Base-by-base conservation (phyloP, 192 early-diverging fungal genomes). In the Rhizophagus prolifer region DNA sequence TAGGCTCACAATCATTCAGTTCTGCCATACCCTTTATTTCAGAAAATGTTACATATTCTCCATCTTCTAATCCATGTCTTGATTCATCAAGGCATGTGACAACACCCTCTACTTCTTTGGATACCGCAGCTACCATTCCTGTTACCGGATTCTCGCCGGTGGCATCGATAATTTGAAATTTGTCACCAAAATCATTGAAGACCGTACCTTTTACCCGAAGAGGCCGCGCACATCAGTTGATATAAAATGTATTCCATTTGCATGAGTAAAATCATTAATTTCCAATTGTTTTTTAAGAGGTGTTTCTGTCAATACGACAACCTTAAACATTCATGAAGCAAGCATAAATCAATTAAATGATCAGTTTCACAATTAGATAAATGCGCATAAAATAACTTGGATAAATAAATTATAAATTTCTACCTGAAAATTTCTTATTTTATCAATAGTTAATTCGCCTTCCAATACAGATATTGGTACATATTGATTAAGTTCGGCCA, bases 51-150 rank as follows among this genome's bases (percentile, higher is more conserved):
- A 99, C 97, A 81, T 87, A 90, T 79, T 98, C 95, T 9, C 98
- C 98, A 83, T 98, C 97, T 81, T 97, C 96, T n/a, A 99, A 84
- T 25, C 97, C 97, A 79, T 99, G 98, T 36, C 98, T 92, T 23
- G 94, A 91, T 79, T 99, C 98, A 80, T 98, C 98, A 72, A 98
- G 84, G 80, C 95, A 97, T 16, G 96, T 96, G 28, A 99, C 95
- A 68, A 96, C 87, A 67, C 93, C 95, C 64, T 97, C 93, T 9
- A 80, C 80, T 25, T 94, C 89, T 70, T 86, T 87, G 41, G 86
- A 84, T 54, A 99, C 87, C 72, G 87, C 91, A 9, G 96, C 94
- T 65, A 99, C 79, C 94, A 99, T 98, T 26, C 98, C 98, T 59
- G 87, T 86, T 9, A 97, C 81, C 16, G 96, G 89, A 79, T 96